These are phyloP conservation scores for Pseudogymnoascus sp. DNA, from an alignment of 2,329 filamentous ascomycete genomes.

Conservation along the genomic window DNA sequence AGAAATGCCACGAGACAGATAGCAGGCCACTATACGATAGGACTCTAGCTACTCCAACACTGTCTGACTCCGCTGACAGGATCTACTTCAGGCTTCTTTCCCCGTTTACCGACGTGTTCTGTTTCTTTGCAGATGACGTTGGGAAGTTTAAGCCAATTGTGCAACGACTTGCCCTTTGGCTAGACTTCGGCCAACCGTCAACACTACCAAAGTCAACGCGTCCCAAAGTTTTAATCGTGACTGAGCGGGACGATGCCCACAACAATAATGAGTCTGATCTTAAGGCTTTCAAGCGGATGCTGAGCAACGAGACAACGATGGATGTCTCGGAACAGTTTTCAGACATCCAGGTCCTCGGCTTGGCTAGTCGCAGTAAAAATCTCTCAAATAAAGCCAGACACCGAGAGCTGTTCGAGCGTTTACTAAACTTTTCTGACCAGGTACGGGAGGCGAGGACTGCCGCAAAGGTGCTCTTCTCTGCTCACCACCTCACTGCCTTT, in stretches of 20 bases:
- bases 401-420: neutral
- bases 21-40: neutral
- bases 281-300: conserved; percentile 9
- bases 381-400: conserved; percentile 15
- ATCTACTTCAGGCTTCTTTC: conserved; percentile 10
- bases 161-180: conserved; percentile 16
- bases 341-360: conserved; percentile 14
- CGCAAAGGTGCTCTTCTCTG: conserved; percentile 15
- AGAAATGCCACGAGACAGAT: neutral
- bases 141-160: conserved; percentile 13
- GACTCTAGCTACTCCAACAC: neutral
- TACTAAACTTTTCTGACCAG: conserved; percentile 17
- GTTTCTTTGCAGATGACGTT: conserved; percentile 22
- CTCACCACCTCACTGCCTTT: conserved; percentile 13
- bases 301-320: conserved; percentile 17
- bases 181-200: conserved; percentile 15
- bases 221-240: conserved; percentile 12
- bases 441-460: conserved; percentile 12
- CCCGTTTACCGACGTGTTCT: conserved; percentile 19
- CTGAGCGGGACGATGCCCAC: conserved; percentile 9
- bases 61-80: conserved; percentile 13
- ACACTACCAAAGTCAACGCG: neutral
- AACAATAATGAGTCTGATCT: conserved; percentile 10
- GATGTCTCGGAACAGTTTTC: conserved; percentile 3
- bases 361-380: conserved; percentile 12